Evolutionary conservation across 208 protist species (phyloP).

Genomic region (Blastocrithidia nonstop): DNA sequence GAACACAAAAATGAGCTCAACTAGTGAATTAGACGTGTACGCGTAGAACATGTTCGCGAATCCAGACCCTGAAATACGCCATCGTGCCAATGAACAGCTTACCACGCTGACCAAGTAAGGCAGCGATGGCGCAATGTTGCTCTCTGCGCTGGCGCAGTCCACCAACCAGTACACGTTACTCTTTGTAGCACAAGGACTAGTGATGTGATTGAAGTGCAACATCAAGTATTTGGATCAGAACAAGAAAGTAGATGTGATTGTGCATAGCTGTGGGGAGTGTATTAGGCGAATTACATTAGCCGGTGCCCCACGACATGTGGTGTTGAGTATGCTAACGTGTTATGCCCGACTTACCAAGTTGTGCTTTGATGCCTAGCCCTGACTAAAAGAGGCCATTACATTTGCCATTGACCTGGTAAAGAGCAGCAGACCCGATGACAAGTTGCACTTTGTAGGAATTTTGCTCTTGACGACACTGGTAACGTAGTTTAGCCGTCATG

Average conservation of each 20-base stretch:
- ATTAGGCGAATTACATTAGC: conserved; percentile 31
- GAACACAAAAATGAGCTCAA: too few species aligned
- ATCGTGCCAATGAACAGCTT: conserved; percentile 24
- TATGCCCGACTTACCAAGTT: conserved; percentile 58
- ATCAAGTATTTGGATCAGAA: conserved; percentile 24
- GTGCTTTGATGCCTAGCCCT: conserved; percentile 43
- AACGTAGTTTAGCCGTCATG: conserved; percentile 49
- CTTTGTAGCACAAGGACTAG: conserved; percentile 51
- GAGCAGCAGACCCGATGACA: background rate
- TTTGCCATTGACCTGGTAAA: conserved; percentile 29
- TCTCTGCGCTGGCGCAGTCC: conserved; percentile 36
- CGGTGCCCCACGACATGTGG: conserved; percentile 46
- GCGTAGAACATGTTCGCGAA: conserved; percentile 54
- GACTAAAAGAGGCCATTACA: conserved; percentile 22
- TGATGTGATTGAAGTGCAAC: conserved; percentile 49
- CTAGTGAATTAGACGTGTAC: conserved; percentile 41
- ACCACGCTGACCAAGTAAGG: conserved; percentile 33
- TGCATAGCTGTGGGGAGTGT: conserved; percentile 39
- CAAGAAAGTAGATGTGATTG: conserved; percentile 20
- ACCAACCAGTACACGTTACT: conserved; percentile 66
- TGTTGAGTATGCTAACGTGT: conserved; percentile 24
- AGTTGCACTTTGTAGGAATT: conserved; percentile 12
- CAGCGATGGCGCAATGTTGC: conserved; percentile 16
- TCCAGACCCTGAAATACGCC: conserved; percentile 22
- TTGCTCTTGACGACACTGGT: conserved; percentile 42